Evolutionary conservation across 805 yeast genomes (phyloP), one percentile per base, ranked within the genome.

Genomic region (Schizosaccharomyces japonicus): DNA sequence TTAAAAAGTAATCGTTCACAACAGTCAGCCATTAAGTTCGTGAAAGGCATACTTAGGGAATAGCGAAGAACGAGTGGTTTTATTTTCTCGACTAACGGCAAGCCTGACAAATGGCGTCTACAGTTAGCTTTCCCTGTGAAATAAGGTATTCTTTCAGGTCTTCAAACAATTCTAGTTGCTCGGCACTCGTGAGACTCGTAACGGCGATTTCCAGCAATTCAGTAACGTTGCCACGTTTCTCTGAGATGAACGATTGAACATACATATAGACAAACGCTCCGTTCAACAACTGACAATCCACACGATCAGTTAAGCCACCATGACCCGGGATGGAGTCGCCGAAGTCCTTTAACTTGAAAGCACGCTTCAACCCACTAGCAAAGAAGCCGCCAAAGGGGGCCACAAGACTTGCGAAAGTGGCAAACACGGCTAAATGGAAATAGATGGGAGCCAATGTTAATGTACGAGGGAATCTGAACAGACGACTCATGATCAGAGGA

Each of bases 381-480:
- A 90, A 90, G 62, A 90, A 90, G 1, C 98, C 98, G 48, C 98
- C 98, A 60, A 90, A 90, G 50, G 98, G 98, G 3, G 98, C 98
- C 61, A 90, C 78, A 53, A 90, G 70, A 0, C 96, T 87, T 1
- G 98, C 96, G 68, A 90, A 90, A 3, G 94, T 79, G 13, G 95
- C 92, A 51, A 87, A 66, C 39, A 78, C 71, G 50, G 83, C 70
- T 1, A 92, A 77, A 60, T 90, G 98, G 67, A 85, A 72, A 62
- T 87, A 84, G 47, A 90, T 76, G 45, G 98, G 96, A 57, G 80
- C 82, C 42, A 84, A 57, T 13, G 75, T 69, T 15, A 83, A 59
- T 28, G 66, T 67, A 10, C 72, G 73, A 30, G 62, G 52, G 21
- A 45, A 3, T 13, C 15, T n/a, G 27, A 25, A 31, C 4, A 13